Evolutionary conservation across 2,329 filamentous ascomycete species (phyloP), one percentile per base, ranked within the genome.

Genomic region (Coleophoma eucalyptorum): DNA sequence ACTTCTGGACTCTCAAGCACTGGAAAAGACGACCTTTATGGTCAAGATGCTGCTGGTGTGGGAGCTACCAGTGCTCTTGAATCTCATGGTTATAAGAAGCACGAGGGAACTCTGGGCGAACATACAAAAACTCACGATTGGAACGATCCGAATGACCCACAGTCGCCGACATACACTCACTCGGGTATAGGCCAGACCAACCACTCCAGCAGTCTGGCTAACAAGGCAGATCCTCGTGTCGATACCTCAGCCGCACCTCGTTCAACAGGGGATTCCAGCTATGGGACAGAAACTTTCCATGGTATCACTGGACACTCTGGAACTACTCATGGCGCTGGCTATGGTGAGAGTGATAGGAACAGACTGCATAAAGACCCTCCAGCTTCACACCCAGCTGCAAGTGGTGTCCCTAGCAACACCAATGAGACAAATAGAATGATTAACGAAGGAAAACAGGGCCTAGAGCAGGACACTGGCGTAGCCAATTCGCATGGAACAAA

Each of bases 321-420:
- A 5, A 38, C 35, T 18, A 43, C 41, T 4, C 41, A 43, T 41
- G n/a, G 33, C 15, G 49, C 44, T 8, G 38, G 48, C 3, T 43
- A 43, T 43, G 42, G 42, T 6, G 4, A 21, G 11, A 54, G 51
- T 46, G 59, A 55, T 7, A 46, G 54, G 1, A 57, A 58, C 38
- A 52, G 52, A 48, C 44, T 63, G 12, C 59, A 62, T 33, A 63
- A 63, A 38, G 60, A 58, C 18, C 58, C 59, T 46, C 60, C 60
- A 20, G 48, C 57, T 41, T 43, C 19, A 10, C 58, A 61, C 45
- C 56, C 58, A 12, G 58, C 58, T 37, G 42, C 57, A n/a, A 18
- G 6, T 6, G 15, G 16, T 11, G 35, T 38, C 35, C 35, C 35
- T n/a, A 18, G 15, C 5, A 38, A 11, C 35, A n/a, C 35, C 13